phyloP scores from a whole-genome alignment of 2,329 filamentous ascomycete genomes.

The Monilinia polystroma region DNA sequence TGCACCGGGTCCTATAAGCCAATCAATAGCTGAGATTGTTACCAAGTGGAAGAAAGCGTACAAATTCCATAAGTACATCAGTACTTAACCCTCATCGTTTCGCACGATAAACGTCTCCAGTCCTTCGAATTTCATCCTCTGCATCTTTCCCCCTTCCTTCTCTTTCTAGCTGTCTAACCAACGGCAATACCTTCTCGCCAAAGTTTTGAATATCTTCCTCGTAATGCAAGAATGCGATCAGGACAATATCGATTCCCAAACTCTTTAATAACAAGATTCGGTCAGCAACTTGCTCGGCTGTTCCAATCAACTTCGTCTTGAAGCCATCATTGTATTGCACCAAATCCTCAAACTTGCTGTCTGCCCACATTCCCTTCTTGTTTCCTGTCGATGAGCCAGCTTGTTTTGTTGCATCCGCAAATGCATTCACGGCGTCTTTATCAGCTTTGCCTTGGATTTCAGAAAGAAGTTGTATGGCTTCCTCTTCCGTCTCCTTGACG shows the following conservation, averaged over 20 bases:
- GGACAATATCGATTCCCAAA: constrained; percentile 45
- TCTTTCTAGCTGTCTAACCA: constrained; percentile 49
- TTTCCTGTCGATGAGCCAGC: constrained; percentile 49
- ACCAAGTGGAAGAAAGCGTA: neutral
- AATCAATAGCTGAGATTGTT: neutral
- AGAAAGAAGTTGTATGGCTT: constrained; percentile 49
- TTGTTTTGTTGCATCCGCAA: constrained; percentile 50
- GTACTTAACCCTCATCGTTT: constrained; percentile 23
- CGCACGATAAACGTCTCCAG: constrained; percentile 48
- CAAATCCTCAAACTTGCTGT: constrained; percentile 52
- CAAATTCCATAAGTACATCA: neutral
- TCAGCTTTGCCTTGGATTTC: constrained; percentile 56
- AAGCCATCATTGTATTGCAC: constrained; percentile 57
- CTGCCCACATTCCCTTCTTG: constrained; percentile 54
- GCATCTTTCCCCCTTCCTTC: constrained; percentile 49
- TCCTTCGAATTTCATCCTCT: constrained; percentile 48
- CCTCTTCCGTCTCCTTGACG: constrained; percentile 50
- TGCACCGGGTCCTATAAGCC: neutral
- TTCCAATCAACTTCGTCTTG: constrained; percentile 55
- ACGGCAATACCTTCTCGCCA: constrained; percentile 47
- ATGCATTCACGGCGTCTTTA: constrained; percentile 50
- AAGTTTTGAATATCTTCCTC: constrained; percentile 53
- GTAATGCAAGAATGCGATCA: constrained; percentile 53
- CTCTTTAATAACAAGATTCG: constrained; percentile 50
- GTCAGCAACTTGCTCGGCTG: constrained; percentile 52